Conservation (phyloP, 495 filamentous ascomycete species). For the Echria macrotheca region DNA sequence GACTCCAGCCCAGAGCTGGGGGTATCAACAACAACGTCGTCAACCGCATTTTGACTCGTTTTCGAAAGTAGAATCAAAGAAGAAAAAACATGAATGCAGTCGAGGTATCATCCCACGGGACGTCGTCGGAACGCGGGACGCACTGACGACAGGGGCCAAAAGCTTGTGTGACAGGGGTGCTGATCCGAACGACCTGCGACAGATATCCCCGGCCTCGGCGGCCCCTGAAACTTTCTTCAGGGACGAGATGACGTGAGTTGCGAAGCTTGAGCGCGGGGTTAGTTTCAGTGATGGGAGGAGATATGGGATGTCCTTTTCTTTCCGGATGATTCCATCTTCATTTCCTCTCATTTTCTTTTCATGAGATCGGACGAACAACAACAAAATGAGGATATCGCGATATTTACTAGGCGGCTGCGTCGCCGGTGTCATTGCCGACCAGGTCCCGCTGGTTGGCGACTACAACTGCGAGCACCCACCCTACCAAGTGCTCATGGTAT, state of each 20-base stretch:
- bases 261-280: background rate
- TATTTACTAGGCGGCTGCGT: too few relatives aligned
- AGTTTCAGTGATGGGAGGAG: conserved; percentile 4
- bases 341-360: background rate
- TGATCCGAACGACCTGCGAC: conserved; percentile 3
- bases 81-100: too few relatives aligned
- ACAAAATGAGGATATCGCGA: too few relatives aligned
- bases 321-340: background rate
- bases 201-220: too few relatives aligned
- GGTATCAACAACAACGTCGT: conserved; percentile 12
- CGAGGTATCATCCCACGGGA: too few relatives aligned
- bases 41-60: conserved; percentile 19
- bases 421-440: conserved; percentile 8
- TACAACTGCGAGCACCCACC: conserved; percentile 35
- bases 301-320: background rate
- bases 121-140: too few relatives aligned
- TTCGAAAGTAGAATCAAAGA: background rate
- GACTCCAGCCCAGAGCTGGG: conserved; percentile 30
- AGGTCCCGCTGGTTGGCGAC: conserved; percentile 13
- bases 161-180: conserved; percentile 7
- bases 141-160: too few relatives aligned
- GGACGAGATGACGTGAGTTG: background rate
- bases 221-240: conserved; percentile 2
- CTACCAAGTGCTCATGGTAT: conserved; percentile 48
- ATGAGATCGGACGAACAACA: too few relatives aligned